phyloP scores from a whole-genome alignment of 2,329 filamentous ascomycete genomes.

The Botrytis tulipae region DNA sequence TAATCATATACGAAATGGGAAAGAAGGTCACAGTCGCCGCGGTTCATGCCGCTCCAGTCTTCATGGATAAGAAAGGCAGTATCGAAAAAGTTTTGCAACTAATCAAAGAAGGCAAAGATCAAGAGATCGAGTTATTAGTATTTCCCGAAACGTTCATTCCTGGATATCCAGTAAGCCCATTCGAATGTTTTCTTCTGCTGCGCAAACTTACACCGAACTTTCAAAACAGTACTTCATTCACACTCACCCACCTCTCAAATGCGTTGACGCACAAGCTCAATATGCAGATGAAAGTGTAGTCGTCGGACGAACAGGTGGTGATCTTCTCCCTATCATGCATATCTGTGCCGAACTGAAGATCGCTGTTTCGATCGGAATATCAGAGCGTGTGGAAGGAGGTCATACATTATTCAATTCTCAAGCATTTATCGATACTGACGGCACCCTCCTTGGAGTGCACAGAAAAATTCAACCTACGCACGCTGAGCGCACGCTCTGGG shows the following conservation, averaged over 20 bases:
- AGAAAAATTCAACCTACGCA: not conserved
- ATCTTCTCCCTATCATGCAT: slow-evolving; percentile 3
- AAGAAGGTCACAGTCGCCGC: not conserved
- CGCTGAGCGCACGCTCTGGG: not conserved
- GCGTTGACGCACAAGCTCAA: not conserved
- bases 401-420: slow-evolving; percentile 3
- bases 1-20: not conserved
- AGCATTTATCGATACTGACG: slow-evolving; percentile 3
- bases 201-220: not conserved
- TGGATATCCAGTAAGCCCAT: not conserved
- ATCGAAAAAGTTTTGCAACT: not conserved
- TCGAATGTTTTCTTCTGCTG: rapidly evolving
- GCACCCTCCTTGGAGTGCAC: not conserved
- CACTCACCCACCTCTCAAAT: not conserved
- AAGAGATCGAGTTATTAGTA: not conserved
- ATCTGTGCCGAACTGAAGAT: not conserved
- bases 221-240: not conserved
- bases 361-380: not conserved
- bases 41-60: not conserved
- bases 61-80: not conserved
- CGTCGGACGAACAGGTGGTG: not conserved
- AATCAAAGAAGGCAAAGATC: not conserved
- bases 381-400: not conserved
- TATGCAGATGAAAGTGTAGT: slow-evolving; percentile 4
- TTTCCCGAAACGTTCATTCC: slow-evolving; percentile 14